Conservation (phyloP, 163 green algal genomes). For the Chlorella variabilis region DNA sequence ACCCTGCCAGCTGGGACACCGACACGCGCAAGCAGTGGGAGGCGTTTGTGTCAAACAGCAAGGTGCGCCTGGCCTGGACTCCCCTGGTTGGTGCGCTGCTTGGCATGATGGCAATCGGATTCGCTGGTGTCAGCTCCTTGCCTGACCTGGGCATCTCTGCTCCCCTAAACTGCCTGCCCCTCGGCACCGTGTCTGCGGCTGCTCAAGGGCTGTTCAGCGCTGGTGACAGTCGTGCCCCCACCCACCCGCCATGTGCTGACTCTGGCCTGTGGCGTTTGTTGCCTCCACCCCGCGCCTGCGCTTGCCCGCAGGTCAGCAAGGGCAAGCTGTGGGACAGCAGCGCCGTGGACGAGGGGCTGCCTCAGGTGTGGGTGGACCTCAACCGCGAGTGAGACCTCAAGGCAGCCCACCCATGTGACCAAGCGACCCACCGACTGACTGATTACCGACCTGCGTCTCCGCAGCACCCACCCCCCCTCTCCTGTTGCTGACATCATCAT, state of each 20-base stretch:
- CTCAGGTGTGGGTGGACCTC: conserved; percentile 39
- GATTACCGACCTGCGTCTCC: too few relatives aligned
- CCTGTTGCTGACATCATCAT: too few relatives aligned
- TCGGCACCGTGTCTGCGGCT: not conserved
- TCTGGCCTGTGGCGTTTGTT: not conserved
- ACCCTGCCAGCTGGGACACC: conserved; percentile 34
- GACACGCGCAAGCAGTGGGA: conserved; percentile 39
- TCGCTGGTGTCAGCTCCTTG: too few relatives aligned
- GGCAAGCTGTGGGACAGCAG: conserved; percentile 40
- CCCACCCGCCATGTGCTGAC: too few relatives aligned
- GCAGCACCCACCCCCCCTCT: too few relatives aligned
- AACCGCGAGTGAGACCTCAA: conserved; percentile 17
- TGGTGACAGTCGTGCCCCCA: too few relatives aligned
- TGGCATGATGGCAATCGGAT: too few relatives aligned
- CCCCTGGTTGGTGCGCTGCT: too few relatives aligned
- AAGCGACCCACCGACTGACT: not conserved
- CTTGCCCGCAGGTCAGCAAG: conserved; percentile 32
- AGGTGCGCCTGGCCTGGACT: conserved; percentile 25
- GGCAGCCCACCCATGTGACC: not conserved
- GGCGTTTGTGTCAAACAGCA: conserved; percentile 39
- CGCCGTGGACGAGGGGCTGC: conserved; percentile 41
- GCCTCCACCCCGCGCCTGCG: not conserved
- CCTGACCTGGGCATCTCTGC: not conserved
- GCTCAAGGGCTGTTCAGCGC: not conserved
- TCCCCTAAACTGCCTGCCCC: not conserved